Base-by-base conservation (phyloP, 495 filamentous ascomycete genomes). In the Jackrogersella multiformis region DNA sequence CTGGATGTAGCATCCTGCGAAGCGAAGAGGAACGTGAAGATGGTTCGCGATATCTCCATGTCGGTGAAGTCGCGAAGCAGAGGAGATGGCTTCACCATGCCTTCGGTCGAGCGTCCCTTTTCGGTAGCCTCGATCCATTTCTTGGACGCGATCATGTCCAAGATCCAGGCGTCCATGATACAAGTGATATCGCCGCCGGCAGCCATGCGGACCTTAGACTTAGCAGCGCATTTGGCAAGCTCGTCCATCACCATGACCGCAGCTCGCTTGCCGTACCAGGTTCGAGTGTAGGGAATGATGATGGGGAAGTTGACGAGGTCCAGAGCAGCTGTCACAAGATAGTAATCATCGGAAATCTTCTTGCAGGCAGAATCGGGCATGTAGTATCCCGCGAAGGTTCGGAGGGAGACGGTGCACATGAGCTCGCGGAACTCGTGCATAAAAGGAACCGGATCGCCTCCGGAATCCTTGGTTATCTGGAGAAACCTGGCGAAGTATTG, bases 261-360 rank as follows among this genome's bases (percentile, higher is more conserved):
- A 15, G 94, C 92, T 79, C 92, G 95, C 86, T 98, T 96, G 64
- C 95, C 95, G 75, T 97, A 97, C 92, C 93, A 99, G 7, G 92
- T 91, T 84, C 91, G 94, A 69, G 95, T 97, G 84, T 86, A 99
- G 44, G 95, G 95, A 52, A 99, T 79, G 77, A 98, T 97, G 80
- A 99, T 90, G 34, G 95, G 95, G 85, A 99, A 98, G 81, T 98
- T 98, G 78, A 99, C 95, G 36, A 99, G 86, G 75, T 99, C 95
- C 61, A 99, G 87, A 6, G 95, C 95, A 44, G 91, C 96, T 13
- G 95, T 99, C 73, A 98, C 96, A 69, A 92, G 85, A 78, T 96
- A 99, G 79, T 95, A 99, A 77, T 99, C 94, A 74, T 97, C 92
- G 60, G 94, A 90, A 66, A 99, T 94, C 83, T 94, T 95, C 85